Evolutionary conservation across 2,329 filamentous ascomycete genomes (phyloP), one percentile per base, ranked within the genome.

Genomic region (Penicillium verrucosum): DNA sequence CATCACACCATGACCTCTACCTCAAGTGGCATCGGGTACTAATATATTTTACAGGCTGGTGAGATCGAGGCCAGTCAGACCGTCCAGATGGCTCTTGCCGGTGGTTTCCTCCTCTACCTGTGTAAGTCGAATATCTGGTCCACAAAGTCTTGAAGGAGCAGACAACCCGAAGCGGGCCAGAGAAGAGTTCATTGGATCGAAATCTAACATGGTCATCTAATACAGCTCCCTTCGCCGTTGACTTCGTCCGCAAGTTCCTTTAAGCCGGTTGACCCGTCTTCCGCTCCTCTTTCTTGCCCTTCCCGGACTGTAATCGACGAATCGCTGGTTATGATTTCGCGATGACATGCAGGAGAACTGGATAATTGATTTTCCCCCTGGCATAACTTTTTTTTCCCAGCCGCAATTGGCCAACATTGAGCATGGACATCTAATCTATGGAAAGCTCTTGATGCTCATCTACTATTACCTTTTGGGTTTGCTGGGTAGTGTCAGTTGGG

Each of bases 81-180:
- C 43, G 76, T 87, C 65, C 80, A 81, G 69, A 77, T 78, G 69
- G 82, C 82, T 48, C 69, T 81, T 57, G 77, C 77, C 43, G 79
- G 80, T 53, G 83, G 82, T 63, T 70, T 82, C 49, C 71, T 85
- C 29, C 78, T 87, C 48, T 87, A 87, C 73, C 77, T 87, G 49
- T 85, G 85, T 87, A 80, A 61, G 83, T 68, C 41, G 8, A 44
- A 5, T 18, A 38, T 47, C 41, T 30, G 14, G 14, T 14, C 18
- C n/a, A 30, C 25, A 5, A 29, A 25, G 21, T 16, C 45, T 14
- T n/a, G 32, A 6, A 36, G 30, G 16, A 30, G 21, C 41, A 38
- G 23, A 38, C 32, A 46, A 14, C 5, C 21, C 14, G 7, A 46
- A 25, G 46, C 12, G 12, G 21, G 30, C 14, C 16, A 14, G 23